A percentile compares a stretch with the other conserved stretches of the same genome.
Evolutionary conservation across 1,284 basidiomycete species (phyloP).

Genomic region (Fistulina hepatica): DNA sequence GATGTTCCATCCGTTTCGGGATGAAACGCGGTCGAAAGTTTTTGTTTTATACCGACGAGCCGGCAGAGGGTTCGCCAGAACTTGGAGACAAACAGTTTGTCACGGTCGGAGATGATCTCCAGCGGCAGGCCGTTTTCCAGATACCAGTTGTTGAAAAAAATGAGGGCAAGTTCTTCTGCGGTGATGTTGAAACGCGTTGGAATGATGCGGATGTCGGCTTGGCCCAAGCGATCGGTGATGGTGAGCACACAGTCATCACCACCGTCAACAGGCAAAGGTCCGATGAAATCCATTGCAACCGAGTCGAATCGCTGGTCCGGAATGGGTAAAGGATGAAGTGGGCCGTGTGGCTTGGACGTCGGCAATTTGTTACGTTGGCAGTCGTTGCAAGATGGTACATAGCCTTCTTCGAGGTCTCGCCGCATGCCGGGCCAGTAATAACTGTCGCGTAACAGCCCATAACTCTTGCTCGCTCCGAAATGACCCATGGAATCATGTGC

Average conservation of each 20-base stretch:
- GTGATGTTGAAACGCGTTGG: slow-evolving; percentile 16
- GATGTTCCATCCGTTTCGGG: slow-evolving; percentile 15
- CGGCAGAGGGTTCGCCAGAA: slow-evolving; percentile 8
- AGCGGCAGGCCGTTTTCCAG: slow-evolving; percentile 24
- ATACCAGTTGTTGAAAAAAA: slow-evolving; percentile 24
- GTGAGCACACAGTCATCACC: slow-evolving; percentile 28
- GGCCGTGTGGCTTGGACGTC: slow-evolving; percentile 1
- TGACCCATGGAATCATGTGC: slow-evolving; percentile 21
- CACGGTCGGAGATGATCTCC: slow-evolving; percentile 19
- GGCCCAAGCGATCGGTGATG: slow-evolving; percentile 28
- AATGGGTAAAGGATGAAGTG: slow-evolving; percentile 19
- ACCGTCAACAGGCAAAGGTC: slow-evolving; percentile 20
- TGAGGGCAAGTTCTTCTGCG: slow-evolving; percentile 20
- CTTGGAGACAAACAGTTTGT: slow-evolving; percentile 13
- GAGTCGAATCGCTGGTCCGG: slow-evolving; percentile 16
- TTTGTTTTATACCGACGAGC: slow-evolving; percentile 9
- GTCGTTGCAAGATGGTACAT: slow-evolving; percentile 18
- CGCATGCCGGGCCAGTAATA: too few relatives aligned
- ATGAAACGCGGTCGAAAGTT: slow-evolving; percentile 13
- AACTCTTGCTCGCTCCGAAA: slow-evolving; percentile 16
- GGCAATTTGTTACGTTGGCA: slow-evolving; percentile 14
- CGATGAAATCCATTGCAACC: slow-evolving; percentile 26
- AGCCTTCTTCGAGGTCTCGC: slow-evolving; percentile 19
- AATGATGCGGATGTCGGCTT: slow-evolving; percentile 26
- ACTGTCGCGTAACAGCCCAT: slow-evolving; percentile 11